phyloP scores from a whole-genome alignment of 2,329 filamentous ascomycete genomes.

The Rhynchosporium graminicola region DNA sequence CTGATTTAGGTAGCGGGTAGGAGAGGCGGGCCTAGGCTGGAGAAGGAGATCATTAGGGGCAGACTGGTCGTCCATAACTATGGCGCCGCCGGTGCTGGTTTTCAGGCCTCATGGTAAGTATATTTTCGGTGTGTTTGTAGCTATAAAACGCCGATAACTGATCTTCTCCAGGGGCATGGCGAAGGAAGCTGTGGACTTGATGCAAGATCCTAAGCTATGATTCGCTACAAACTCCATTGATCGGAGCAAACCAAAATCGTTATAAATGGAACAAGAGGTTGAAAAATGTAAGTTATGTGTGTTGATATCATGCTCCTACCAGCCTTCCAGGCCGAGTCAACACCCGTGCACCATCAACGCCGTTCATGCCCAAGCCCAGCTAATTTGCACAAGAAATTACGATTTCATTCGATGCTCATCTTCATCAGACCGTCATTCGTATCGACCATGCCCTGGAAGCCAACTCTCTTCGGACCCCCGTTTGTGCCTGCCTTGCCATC shows the following conservation, averaged over 20 bases:
- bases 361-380: background rate
- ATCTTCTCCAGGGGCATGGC: constrained; percentile 30
- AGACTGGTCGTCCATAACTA: constrained; percentile 45
- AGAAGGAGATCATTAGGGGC: constrained; percentile 34
- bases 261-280: background rate
- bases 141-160: background rate
- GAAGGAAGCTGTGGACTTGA: constrained; percentile 31
- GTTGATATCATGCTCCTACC: background rate
- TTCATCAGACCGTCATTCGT: constrained; percentile 96
- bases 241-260: background rate
- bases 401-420: constrained; percentile 82
- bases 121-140: too few relatives aligned
- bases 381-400: constrained; percentile 8
- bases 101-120: constrained; percentile 43
- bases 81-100: constrained; percentile 49
- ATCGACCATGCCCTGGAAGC: constrained; percentile 90
- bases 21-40: constrained; percentile 40
- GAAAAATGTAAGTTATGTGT: background rate
- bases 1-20: constrained; percentile 25
- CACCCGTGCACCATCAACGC: background rate
- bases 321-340: background rate
- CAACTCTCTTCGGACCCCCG: constrained; percentile 57
- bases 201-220: constrained; percentile 16
- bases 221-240: background rate
- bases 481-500: constrained; percentile 52